Evolutionary conservation across 1,284 basidiomycete species (phyloP), one percentile per base, ranked within the genome.

Genomic region (Cutaneotrichosporon mucoides): DNA sequence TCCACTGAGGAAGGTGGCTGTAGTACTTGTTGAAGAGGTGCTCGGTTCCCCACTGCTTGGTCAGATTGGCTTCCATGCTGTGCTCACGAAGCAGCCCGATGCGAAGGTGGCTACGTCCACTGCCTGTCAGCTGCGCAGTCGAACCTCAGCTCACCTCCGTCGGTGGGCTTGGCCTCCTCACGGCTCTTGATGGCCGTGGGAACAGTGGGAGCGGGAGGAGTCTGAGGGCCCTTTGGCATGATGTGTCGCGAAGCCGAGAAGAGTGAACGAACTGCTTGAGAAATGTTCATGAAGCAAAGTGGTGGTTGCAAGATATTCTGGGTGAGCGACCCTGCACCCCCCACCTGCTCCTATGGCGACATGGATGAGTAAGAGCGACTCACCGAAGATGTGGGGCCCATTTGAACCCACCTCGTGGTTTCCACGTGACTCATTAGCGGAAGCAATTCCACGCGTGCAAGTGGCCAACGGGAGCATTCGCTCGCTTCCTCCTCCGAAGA

Each of bases 1-100:
- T 85, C 64, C 91, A 76, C 54, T 75, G 64, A 6, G 79, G 75
- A 7, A 79, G 65, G 59, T 78, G 72, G 37, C 87, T 85, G 77
- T 84, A 91, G 72, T 91, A 83, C 78, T 90, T 88, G 59, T 90
- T 76, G 77, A 92, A 92, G 69, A 92, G 88, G 72, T 92, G 89
- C 66, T 92, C 89, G 34, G 88, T 87, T 40, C 90, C 90, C 90
- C 90, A 92, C 77, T 78, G 52, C 12, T 9, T 7, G 43, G 58
- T 16, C 56, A 56, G 11, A 9, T 54, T 13, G 2, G 6, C 6
- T 34, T 40, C 16, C 24, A 6, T 24, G 9, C 24, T 24, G 12
- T 3, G 64, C 74, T 67, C 60, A 78, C 77, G 65, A 81, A 81
- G 72, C 88, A 90, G n/a, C 84, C 90, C 2, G 85, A 83, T 5